Base-by-base conservation (phyloP, 2,329 filamentous ascomycete genomes). In the Pseudogymnoascus sp. region DNA sequence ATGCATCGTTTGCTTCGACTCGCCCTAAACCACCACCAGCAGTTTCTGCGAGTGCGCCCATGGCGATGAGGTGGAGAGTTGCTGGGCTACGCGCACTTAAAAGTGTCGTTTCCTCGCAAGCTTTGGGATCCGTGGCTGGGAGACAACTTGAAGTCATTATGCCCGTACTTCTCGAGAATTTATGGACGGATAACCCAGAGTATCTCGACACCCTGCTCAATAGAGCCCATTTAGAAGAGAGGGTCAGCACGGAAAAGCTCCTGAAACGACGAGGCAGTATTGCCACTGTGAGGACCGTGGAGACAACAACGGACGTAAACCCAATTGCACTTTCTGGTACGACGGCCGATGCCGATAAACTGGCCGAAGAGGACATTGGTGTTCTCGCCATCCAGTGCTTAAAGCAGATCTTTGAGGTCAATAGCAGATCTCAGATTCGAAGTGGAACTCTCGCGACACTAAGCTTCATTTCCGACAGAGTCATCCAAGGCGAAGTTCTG, bases 321-420 rank as follows among this genome's bases (percentile, higher is more conserved):
- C 81, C 82, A 4, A 81, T 89, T 43, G 88, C 89, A 22, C 82
- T 91, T n/a, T 84, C 88, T 1, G 90, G 88, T 60, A 91, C 90
- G 0, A 89, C 90, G 0, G 87, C 87, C 22, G 93, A 97, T 70
- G 91, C 91, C 25, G 94, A 97, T 74, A 90, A 88, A 72, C 77
- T 94, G 63, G 92, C 91, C 1, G 92, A 97, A 74, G 87, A 96
- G 75, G 89, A 95, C 70, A 91, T 91, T 14, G 89, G 89, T 28
- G 79, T 95, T 6, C 78, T 95, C 64, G 93, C 94, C 4, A 79
- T 96, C 67, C 87, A 91, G 68, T 95, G 91, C 70, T 77, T 99
- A 61, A 90, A 93, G 74, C 86, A 88, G 67, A 89, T 97, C 54
- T 96, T 96, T 68, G 80, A 89, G 30, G 85, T 86, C 7, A 91